These are phyloP conservation scores for Infundibulicybe gibba DNA, from an alignment of 768 basidiomycete species.

Conservation along the genomic window DNA sequence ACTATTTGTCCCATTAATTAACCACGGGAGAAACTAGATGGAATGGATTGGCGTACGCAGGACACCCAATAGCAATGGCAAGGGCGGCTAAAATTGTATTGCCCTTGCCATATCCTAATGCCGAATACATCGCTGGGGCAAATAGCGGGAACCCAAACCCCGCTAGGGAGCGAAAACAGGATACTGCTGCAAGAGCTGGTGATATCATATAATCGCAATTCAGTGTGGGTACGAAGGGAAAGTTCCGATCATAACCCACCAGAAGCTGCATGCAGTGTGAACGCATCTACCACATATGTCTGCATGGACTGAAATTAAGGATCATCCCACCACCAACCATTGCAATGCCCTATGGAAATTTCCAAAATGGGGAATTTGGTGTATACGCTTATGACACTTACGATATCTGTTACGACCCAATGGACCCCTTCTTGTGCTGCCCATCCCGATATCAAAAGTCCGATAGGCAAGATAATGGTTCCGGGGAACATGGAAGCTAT, in stretches of 20 bases:
- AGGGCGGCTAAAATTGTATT: constrained; percentile 59
- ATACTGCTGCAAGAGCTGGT: constrained; percentile 60
- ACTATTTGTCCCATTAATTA: constrained; percentile 11
- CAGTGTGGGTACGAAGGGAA: background rate
- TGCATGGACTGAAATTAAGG: constrained; percentile 59
- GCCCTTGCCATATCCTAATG: constrained; percentile 68
- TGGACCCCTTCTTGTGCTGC: constrained; percentile 49
- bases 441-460: constrained; percentile 73
- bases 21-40: background rate
- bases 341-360: constrained; percentile 43
- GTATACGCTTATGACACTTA: constrained; percentile 21
- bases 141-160: constrained; percentile 83
- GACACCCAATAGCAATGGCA: constrained; percentile 59
- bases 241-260: constrained; percentile 32
- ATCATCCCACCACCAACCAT: constrained; percentile 56
- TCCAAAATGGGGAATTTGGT: constrained; percentile 3
- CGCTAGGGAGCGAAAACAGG: constrained; percentile 58
- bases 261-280: constrained; percentile 65
- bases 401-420: constrained; percentile 74
- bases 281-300: constrained; percentile 66
- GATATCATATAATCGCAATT: background rate
- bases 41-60: constrained; percentile 35
- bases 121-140: constrained; percentile 61
- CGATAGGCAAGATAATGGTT: constrained; percentile 57
- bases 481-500: constrained; percentile 59